Evolutionary conservation across 73 alveolate genomes (phyloP), one percentile per base, ranked within the genome.

Genomic region (Paramecium primaurelia): DNA sequence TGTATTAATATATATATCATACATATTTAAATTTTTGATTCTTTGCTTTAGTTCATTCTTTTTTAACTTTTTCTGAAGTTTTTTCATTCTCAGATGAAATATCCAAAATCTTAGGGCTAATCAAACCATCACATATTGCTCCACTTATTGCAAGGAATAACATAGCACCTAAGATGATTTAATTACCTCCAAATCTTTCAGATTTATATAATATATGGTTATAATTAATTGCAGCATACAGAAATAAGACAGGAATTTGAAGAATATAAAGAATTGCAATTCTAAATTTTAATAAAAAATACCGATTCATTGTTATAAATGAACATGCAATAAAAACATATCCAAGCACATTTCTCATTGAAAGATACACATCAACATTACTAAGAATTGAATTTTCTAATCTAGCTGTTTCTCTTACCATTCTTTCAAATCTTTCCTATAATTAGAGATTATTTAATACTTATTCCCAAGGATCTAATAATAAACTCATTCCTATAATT

Each of bases 241-340:
- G 11, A 64, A 64, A 34, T 64, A 45, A 80, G 6, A 16, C 32
- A 25, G 91, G 91, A 45, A 80, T 80, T 25, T 26, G 14, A 18
- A 80, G 58, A 20, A 80, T n/a, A 80, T 80, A 80, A 4, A 80
- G 75, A 40, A 80, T 25, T 9, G 51, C 54, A 26, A 80, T 45
- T 80, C 91, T 80, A 44, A 30, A 7, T 38, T 4, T 32, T 25
- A 26, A 16, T 14, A 25, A 80, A 14, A 45, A 32, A 11, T 32
- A 80, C 91, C 91, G 49, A 80, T 80, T 80, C n/a, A 80, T 80
- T n/a, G 75, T 80, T 11, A 80, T 26, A 45, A 80, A 80, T n/a
- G 77, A 22, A 80, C 77, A 18, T 25, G 84, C 84, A 3, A 64
- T 34, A 10, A 64, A 64, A 12, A 64, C 49, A 64, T 64, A 64